These are phyloP conservation scores for Clavariopsis aquatica DNA, from an alignment of 495 filamentous ascomycete species.

Conservation along the genomic window DNA sequence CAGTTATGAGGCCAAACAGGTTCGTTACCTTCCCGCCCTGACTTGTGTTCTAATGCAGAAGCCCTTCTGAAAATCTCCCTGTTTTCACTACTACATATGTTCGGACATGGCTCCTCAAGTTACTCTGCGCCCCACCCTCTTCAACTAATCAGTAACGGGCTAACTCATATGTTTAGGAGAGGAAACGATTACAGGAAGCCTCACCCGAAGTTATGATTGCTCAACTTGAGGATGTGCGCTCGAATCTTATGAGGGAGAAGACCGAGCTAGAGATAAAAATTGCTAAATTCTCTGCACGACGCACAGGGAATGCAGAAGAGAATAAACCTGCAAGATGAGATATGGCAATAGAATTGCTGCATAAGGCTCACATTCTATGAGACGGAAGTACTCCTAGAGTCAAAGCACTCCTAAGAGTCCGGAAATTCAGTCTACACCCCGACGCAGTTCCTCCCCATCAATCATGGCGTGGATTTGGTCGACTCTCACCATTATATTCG, in stretches of 20 bases:
- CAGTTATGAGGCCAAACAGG: slow-evolving; percentile 47
- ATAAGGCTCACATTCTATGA: background rate
- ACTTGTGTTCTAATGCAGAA: no score
- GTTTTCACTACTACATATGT: no score
- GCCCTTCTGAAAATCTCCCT: no score
- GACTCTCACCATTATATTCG: no score
- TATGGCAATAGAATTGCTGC: background rate
- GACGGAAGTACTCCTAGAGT: background rate
- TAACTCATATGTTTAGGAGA: slow-evolving; percentile 23
- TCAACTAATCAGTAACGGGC: no score
- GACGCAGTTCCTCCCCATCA: no score
- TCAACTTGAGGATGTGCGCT: slow-evolving; percentile 52
- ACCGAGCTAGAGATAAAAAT: slow-evolving; percentile 60
- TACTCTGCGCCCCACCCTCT: no score
- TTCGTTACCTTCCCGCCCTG: background rate
- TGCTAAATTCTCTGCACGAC: slow-evolving; percentile 43
- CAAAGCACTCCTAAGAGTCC: no score
- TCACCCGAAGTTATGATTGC: slow-evolving; percentile 57
- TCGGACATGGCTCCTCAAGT: no score
- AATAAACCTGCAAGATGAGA: slow-evolving; percentile 21
- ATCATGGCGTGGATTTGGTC: no score
- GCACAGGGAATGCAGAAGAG: slow-evolving; percentile 9
- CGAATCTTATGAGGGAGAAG: slow-evolving; percentile 54
- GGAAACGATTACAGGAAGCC: slow-evolving; percentile 43
- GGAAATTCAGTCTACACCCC: no score